Evolutionary conservation across 2,329 filamentous ascomycete species (phyloP).

Genomic region (Trichoderma koningii): DNA sequence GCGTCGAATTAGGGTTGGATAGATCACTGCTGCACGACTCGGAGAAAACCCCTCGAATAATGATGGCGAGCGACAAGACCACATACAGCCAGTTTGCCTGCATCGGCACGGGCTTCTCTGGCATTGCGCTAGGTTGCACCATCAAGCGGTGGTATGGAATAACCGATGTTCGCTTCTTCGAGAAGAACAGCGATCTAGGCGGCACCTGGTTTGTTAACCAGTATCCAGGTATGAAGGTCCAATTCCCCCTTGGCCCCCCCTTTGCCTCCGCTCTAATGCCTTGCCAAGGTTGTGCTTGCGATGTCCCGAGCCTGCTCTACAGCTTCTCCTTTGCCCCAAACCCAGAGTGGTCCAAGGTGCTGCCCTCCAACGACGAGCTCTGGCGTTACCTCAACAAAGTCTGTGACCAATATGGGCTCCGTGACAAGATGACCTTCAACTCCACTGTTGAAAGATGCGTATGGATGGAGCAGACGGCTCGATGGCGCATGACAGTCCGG

Average conservation of each 20-base stretch:
- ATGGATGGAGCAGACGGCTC: conserved; percentile 41
- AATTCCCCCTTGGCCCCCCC: not conserved
- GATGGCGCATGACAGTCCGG: conserved; percentile 42
- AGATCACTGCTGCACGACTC: too few species aligned
- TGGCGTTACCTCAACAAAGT: conserved; percentile 56
- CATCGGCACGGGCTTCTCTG: conserved; percentile 64
- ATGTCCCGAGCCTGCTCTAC: conserved; percentile 62
- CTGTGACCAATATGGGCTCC: conserved; percentile 49
- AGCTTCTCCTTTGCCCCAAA: conserved; percentile 63
- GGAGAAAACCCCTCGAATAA: too few species aligned
- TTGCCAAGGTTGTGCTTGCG: conserved; percentile 49
- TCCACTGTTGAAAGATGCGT: conserved; percentile 42
- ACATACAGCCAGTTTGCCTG: conserved; percentile 45
- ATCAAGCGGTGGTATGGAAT: conserved; percentile 60
- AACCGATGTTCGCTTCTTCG: conserved; percentile 62
- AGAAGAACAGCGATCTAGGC: conserved; percentile 58
- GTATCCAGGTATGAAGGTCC: conserved; percentile 52
- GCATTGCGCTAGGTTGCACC: conserved; percentile 61
- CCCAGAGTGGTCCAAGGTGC: conserved; percentile 59
- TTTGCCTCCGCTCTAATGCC: not conserved
- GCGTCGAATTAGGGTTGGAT: too few species aligned
- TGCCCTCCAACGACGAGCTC: conserved; percentile 59
- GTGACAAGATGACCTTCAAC: conserved; percentile 44
- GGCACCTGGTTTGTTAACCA: conserved; percentile 67
- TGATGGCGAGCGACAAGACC: not conserved